These are phyloP conservation scores for Fagopyrum tataricum DNA, from an alignment of 148 eudicot species.

Conservation along the genomic window DNA sequence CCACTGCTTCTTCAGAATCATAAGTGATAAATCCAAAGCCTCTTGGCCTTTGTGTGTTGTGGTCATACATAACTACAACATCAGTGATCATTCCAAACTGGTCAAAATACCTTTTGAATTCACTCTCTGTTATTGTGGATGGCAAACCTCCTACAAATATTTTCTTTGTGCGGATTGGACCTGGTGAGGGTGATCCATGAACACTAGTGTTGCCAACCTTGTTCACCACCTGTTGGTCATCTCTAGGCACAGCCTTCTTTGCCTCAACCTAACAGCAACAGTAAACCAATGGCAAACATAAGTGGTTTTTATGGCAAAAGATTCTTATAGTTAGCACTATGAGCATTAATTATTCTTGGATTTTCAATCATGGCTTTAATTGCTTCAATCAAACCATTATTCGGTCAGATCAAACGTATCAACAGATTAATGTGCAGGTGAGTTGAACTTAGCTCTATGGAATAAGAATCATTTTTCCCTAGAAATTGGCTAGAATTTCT, in stretches of 20 bases:
- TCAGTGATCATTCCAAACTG: constrained; percentile 88
- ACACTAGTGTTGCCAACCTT: constrained; percentile 48
- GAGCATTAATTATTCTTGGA: neutral
- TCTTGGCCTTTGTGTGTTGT: constrained; percentile 95
- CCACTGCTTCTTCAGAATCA: constrained; percentile 94
- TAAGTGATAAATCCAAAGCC: constrained; percentile 96
- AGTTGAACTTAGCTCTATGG: neutral
- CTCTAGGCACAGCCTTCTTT: constrained; percentile 96
- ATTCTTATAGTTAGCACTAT: neutral
- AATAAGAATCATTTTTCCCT: neutral
- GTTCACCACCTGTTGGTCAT: constrained; percentile 55
- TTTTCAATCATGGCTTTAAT: neutral
- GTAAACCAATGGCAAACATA: neutral
- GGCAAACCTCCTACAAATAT: constrained; percentile 95
- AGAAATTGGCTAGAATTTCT: neutral
- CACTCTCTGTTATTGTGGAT: constrained; percentile 83
- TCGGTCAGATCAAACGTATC: neutral
- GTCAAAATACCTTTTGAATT: constrained; percentile 81
- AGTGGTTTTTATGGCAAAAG: neutral
- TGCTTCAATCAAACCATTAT: neutral
- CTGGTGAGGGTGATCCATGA: constrained; percentile 83
- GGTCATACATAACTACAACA: constrained; percentile 98
- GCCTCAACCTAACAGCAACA: constrained; percentile 72
- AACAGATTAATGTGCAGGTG: neutral
- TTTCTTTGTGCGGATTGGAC: constrained; percentile 76